These are phyloP conservation scores for Hansenula sp. DNA, from an alignment of 1,139 yeast genomes.

Conservation along the genomic window DNA sequence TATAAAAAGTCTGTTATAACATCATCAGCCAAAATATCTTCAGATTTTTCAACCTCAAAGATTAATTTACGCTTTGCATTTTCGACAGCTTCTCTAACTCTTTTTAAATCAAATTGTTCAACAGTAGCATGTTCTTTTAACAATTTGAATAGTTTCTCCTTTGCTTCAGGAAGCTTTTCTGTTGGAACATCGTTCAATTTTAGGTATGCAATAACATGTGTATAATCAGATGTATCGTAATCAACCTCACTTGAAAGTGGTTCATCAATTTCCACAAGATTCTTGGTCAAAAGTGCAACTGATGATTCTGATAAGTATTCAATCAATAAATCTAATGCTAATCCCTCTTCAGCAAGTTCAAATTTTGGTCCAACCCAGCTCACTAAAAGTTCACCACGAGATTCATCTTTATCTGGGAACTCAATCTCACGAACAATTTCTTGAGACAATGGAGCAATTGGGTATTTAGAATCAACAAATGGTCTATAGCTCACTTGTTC, in stretches of 20 bases:
- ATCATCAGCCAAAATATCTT: slow-evolving; percentile 55
- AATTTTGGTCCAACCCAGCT: slow-evolving; percentile 83
- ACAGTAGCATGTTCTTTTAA: slow-evolving; percentile 46
- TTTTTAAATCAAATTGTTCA: slow-evolving; percentile 52
- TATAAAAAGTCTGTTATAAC: slow-evolving; percentile 80
- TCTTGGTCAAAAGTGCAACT: slow-evolving; percentile 59
- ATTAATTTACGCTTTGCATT: slow-evolving; percentile 63
- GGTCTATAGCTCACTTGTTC: slow-evolving; percentile 52
- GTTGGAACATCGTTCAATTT: slow-evolving; percentile 75
- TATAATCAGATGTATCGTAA: slow-evolving; percentile 66
- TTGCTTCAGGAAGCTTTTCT: slow-evolving; percentile 50
- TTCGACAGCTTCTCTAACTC: slow-evolving; percentile 63
- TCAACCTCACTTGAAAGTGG: slow-evolving; percentile 77
- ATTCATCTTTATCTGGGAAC: slow-evolving; percentile 88
- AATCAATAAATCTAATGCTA: slow-evolving; percentile 72
- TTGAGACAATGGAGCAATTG: slow-evolving; percentile 34
- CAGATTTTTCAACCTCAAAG: slow-evolving; percentile 61
- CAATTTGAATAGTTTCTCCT: slow-evolving; percentile 44
- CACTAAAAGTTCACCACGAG: slow-evolving; percentile 70
- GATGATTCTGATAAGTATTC: slow-evolving; percentile 75
- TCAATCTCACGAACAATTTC: slow-evolving; percentile 47
- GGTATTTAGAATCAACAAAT: slow-evolving; percentile 67
- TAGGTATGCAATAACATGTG: slow-evolving; percentile 54
- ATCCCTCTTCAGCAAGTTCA: slow-evolving; percentile 45
- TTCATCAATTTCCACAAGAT: slow-evolving; percentile 74